These are phyloP conservation scores for Lizonia empirigonia DNA, from an alignment of 2,329 filamentous ascomycete species.

Conservation along the genomic window DNA sequence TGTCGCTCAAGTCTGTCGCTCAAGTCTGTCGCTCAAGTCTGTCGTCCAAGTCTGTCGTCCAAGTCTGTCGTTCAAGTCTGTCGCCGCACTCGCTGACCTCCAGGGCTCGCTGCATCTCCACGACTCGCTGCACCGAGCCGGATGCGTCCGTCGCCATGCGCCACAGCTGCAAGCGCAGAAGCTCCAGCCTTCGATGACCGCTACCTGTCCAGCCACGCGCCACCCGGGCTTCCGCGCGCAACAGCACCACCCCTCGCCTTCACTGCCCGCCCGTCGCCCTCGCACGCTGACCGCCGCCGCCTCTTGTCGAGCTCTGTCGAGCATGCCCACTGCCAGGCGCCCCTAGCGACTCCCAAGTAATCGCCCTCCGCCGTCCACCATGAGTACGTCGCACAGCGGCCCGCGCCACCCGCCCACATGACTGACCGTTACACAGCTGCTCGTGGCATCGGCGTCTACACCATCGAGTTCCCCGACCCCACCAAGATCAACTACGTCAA, in stretches of 20 bases:
- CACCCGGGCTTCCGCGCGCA: slow-evolving; percentile 12
- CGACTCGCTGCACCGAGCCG: too few relatives aligned
- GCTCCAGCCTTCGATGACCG: neutral
- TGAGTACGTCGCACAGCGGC: slow-evolving; percentile 41
- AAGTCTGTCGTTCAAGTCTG: too few relatives aligned
- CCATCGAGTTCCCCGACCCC: slow-evolving; percentile 47
- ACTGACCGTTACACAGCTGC: slow-evolving; percentile 37
- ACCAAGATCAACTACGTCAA: slow-evolving; percentile 34
- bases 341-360: slow-evolving; percentile 10
- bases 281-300: neutral
- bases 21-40: too few relatives aligned
- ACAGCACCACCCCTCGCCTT: slow-evolving; percentile 8
- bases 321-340: slow-evolving; percentile 12
- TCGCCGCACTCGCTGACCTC: too few relatives aligned
- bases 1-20: too few relatives aligned
- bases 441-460: slow-evolving; percentile 43
- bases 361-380: slow-evolving; percentile 30
- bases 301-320: slow-evolving; percentile 20
- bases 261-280: neutral
- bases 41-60: too few relatives aligned
- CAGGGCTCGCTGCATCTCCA: too few relatives aligned
- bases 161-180: slow-evolving; percentile 4
- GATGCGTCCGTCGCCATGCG: neutral
- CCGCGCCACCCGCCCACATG: slow-evolving; percentile 5
- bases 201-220: slow-evolving; percentile 1